Percentiles rank a stretch among this genome's conserved stretches.
Conservation (phyloP, 805 yeast species). For the Tetrapisispora arboricola region DNA sequence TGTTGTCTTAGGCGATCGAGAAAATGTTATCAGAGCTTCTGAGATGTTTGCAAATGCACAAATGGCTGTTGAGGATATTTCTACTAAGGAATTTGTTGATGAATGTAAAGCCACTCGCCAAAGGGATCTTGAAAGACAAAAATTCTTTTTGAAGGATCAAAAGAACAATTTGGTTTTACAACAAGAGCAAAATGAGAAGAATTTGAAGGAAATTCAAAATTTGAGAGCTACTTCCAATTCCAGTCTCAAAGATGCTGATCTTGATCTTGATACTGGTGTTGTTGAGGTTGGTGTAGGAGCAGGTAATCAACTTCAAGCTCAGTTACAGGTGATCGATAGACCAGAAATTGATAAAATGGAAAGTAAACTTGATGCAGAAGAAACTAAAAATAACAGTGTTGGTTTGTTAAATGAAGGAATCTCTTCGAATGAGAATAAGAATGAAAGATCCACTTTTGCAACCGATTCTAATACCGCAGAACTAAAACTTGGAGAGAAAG, state of each 20-base stretch:
- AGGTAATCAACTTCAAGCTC: constrained; percentile 22
- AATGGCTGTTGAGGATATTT: constrained; percentile 87
- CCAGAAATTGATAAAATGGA: no score
- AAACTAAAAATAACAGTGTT: no score
- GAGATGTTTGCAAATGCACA: constrained; percentile 96
- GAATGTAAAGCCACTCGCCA: constrained; percentile 67
- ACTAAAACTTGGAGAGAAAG: no score
- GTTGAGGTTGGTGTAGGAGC: constrained; percentile 15
- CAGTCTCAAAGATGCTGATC: neutral
- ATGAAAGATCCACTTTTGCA: no score
- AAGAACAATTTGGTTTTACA: constrained; percentile 12
- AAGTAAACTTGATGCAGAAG: neutral
- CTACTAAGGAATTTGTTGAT: constrained; percentile 55
- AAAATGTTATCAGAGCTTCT: constrained; percentile 66
- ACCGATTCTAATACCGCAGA: no score
- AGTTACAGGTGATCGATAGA: no score
- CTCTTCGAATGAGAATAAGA: no score
- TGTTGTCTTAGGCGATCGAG: constrained; percentile 66
- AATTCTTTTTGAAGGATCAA: constrained; percentile 29
- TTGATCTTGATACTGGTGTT: constrained; percentile 3
- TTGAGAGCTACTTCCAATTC: neutral
- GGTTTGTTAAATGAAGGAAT: no score
- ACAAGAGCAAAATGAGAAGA: constrained; percentile 2
- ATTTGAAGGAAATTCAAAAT: constrained; percentile 1
- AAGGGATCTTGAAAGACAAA: constrained; percentile 52